Evolutionary conservation across 345 rosid genomes (phyloP), one percentile per base, ranked within the genome.

Genomic region (Turnera subulata): DNA sequence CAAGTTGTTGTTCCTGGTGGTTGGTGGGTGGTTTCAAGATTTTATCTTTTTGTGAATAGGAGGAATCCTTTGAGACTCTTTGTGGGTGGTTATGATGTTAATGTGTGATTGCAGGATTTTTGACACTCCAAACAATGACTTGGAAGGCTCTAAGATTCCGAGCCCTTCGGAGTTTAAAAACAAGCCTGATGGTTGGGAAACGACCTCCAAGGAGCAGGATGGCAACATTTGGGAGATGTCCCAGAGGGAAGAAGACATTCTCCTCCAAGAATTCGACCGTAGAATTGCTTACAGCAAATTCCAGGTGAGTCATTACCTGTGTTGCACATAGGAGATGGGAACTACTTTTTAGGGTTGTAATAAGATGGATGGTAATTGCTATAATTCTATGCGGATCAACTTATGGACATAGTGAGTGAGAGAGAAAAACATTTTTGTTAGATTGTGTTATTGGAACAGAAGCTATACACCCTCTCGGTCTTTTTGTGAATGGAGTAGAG

Each of bases 121-220:
- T 60, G 96, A 87, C 71, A 63, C 84, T n/a, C 53, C 82, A 38
- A 81, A 79, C 21, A 57, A 70, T 33, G 88, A 89, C 67, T 76
- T 82, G 69, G 84, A 82, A 48, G 74, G 78, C 66, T 42, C 87
- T 21, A 75, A 76, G 58, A 58, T 79, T 5, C 65, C 82, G 11
- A 76, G 80, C 78, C 68, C 88, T 25, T 70, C 85, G 1, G 92
- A 84, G 71, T 62, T 85, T 56, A 84, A 89, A 64, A 85, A 77
- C 71, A 93, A 89, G 76, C 95, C 99, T 13, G 97, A 85, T 69
- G 97, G 99, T 18, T 93, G 99, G 99, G 96, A 93, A 80, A 80
- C 97, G 62, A 80, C 85, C 7, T 66, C 91, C 16, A 89, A 82
- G 70, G 80, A 76, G 21, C 88, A 81, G 64, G 99, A 89, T 53